These are phyloP conservation scores for Colletotrichum falcatum DNA, from an alignment of 2,329 filamentous ascomycete species.

Conservation along the genomic window DNA sequence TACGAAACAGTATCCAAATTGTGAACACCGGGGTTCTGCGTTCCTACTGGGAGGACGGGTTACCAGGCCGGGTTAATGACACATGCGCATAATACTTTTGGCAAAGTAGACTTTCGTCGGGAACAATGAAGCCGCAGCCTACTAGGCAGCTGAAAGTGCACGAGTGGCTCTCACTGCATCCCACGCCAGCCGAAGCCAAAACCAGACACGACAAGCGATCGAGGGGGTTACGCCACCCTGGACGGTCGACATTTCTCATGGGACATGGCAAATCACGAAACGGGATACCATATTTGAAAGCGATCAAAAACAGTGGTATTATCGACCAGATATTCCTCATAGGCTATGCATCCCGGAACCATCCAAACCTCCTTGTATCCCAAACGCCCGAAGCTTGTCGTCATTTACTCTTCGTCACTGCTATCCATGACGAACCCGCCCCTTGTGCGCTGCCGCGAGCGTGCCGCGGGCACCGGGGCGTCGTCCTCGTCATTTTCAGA, in stretches of 20 bases:
- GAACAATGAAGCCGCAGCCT: neutral
- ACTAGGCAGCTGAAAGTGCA: neutral
- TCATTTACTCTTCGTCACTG: conserved; percentile 64
- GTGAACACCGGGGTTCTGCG: neutral
- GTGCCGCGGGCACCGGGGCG: conserved; percentile 51
- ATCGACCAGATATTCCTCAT: conserved; percentile 10
- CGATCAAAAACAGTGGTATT: conserved; percentile 4
- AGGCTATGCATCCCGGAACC: conserved; percentile 30
- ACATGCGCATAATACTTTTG: neutral
- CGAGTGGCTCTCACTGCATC: neutral
- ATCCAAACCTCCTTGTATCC: neutral
- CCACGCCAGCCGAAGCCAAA: neutral
- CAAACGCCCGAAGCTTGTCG: conserved; percentile 17
- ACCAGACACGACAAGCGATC: neutral
- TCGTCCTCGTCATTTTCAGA: conserved; percentile 53
- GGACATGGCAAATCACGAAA: neutral
- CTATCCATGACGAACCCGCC: conserved; percentile 70
- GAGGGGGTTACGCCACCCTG: neutral
- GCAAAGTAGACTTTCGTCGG: neutral
- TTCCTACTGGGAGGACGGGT: neutral
- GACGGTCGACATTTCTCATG: neutral
- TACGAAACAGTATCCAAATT: neutral
- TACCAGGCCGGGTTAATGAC: neutral
- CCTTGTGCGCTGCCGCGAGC: conserved; percentile 58
- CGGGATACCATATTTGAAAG: neutral